Conservation (phyloP, 108 stramenopile species). For the Schizochytrium sp. region DNA sequence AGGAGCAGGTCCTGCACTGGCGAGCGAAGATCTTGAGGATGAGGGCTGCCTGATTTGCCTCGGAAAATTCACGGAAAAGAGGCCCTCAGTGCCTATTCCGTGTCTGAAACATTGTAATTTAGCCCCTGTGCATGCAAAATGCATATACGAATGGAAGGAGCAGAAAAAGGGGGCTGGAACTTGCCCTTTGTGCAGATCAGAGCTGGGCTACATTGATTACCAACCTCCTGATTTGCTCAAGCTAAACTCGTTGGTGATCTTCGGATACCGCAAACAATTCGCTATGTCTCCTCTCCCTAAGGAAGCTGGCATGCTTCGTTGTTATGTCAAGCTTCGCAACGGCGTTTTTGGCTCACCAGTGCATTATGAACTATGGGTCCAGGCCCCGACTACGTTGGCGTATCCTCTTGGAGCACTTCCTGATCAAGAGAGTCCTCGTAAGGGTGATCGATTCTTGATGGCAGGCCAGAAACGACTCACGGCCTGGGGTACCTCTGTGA, state of each 20-base stretch:
- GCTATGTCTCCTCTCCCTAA: background rate
- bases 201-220: slow-evolving; percentile 21
- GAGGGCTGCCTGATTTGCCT: slow-evolving; percentile 47
- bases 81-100: slow-evolving; percentile 40
- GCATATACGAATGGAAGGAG: slow-evolving; percentile 57
- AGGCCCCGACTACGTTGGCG: slow-evolving; percentile 6
- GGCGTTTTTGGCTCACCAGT: slow-evolving; percentile 53
- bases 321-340: slow-evolving; percentile 54
- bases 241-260: slow-evolving; percentile 17
- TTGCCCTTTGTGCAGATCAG: slow-evolving; percentile 48
- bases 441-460: slow-evolving; percentile 18
- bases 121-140: slow-evolving; percentile 42
- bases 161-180: slow-evolving; percentile 34
- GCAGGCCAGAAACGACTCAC: slow-evolving; percentile 17
- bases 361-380: slow-evolving; percentile 37
- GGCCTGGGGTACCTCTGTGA: slow-evolving; percentile 34
- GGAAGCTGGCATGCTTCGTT: background rate
- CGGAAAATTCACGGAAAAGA: background rate
- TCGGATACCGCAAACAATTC: slow-evolving; percentile 46
- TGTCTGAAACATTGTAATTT: slow-evolving; percentile 4
- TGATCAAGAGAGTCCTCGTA: background rate
- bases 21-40: background rate
- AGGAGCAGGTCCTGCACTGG: too few relatives aligned
- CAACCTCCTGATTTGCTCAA: background rate
- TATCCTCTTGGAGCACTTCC: slow-evolving; percentile 40